Base-by-base conservation (phyloP, 202 grass and related monocot genomes). In the Sporobolus alterniflorus region DNA sequence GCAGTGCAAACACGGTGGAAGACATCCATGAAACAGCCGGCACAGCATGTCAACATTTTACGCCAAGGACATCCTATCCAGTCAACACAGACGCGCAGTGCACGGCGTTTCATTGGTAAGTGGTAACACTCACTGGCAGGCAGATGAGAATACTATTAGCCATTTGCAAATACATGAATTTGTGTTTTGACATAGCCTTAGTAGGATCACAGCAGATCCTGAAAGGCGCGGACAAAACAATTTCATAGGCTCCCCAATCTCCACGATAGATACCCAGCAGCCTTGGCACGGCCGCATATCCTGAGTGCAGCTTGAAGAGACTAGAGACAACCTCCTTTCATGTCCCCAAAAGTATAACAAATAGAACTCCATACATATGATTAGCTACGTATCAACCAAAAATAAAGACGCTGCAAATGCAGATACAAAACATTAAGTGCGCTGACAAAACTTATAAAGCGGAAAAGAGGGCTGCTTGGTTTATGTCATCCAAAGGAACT, bases 151-250 rank as follows among this genome's bases (percentile, higher is more conserved):
- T n/a, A 66, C 46, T 79, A 65, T 72, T 73, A 55, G 2, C 68
- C 57, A 86, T 73, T 73, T 66, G 76, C 67, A 66, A 74, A 80
- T 67, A 49, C 41, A 39, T 16, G 42, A 49, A 14, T 57, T 65
- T 80, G 48, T 81, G 61, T 74, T 66, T 66, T 39, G 60, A 86
- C 40, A 80, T 74, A 75, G 75, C 77, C 40, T 75, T 75, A 32
- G 50, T 71, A 81, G 55, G 22, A 26, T 81, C 81, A 86, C 69
- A 81, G 28, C 48, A 73, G 49, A 81, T 68, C 28, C 36, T 49
- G 84, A 47, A 74, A 26, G 69, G 60, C n/a, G 17, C 20, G 14
- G 80, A 86, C 76, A 80, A 74, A 67, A 80, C 16, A 21, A 41
- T 60, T 57, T 18, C 22, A 12, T 11, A 59, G 64, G 9, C 17